Base-by-base conservation (phyloP, 1,139 yeast genomes). In the Hyphopichia khmerensis region DNA sequence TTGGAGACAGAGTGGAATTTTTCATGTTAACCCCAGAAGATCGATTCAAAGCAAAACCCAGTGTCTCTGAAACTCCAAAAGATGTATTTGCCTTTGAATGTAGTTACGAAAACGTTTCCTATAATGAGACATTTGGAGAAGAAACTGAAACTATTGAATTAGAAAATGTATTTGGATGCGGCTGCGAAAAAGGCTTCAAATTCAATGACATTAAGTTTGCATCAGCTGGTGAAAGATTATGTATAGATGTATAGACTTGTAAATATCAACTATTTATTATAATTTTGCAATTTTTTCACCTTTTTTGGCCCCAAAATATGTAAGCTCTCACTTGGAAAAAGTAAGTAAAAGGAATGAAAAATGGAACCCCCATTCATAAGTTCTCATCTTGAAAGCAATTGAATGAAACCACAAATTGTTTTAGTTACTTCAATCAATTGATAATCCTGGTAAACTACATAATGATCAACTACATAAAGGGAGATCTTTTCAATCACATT, bases 401-500 rank as follows among this genome's bases (percentile, higher is more conserved):
- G n/a, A n/a, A n/a, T n/a, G n/a, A n/a, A n/a, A n/a, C n/a, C n/a
- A n/a, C n/a, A n/a, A n/a, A n/a, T n/a, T n/a, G n/a, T n/a, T n/a
- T n/a, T n/a, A n/a, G n/a, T n/a, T n/a, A n/a, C n/a, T n/a, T n/a
- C n/a, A n/a, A 14, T n/a, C 33, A 30, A 11, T 6, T 6, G 33
- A 6, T 15, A 21, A 21, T 21, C 24, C 24, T 21, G 5, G 24
- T 8, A 21, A 21, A 9, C 31, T 27, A 11, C 13, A 27, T n/a
- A 39, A 58, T 59, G 61, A 52, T 78, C 38, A 65, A 61, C n/a
- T 84, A 84, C 57, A 64, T 79, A 29, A 69, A 69, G 42, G 90
- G 89, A 1, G 87, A 85, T 51, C 59, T 85, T 11, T 82, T 85
- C 49, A 53, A 65, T 15, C 70, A 75, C 19, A 55, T 64, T 0